Conservation (phyloP, 2,329 filamentous ascomycete genomes). For the Aspergillus calidoustus region DNA sequence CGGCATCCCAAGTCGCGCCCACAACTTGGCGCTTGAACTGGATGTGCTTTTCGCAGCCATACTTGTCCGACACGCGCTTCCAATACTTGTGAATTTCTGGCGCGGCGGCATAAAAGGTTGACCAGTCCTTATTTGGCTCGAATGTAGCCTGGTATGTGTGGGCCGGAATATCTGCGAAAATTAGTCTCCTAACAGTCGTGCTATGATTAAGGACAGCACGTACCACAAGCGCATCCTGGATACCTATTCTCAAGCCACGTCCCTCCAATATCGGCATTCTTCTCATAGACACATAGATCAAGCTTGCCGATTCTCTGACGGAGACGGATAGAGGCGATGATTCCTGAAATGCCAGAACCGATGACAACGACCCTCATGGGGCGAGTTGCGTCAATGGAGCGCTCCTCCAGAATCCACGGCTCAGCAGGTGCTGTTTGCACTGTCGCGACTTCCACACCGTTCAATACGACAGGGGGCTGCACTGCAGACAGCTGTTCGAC, state of each 20-base stretch:
- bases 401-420: conserved; percentile 32
- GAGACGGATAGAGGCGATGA: conserved; percentile 44
- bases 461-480: neutral
- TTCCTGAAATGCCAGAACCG: conserved; percentile 46
- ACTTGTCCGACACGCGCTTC: conserved; percentile 50
- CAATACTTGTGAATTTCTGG: conserved; percentile 57
- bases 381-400: conserved; percentile 39
- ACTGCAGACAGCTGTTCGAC: neutral
- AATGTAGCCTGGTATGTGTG: conserved; percentile 58
- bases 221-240: conserved; percentile 43
- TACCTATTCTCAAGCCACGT: conserved; percentile 44
- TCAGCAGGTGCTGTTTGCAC: neutral
- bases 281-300: conserved; percentile 42
- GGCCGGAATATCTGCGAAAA: conserved; percentile 48
- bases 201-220: conserved; percentile 7
- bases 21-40: conserved; percentile 52
- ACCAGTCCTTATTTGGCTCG: conserved; percentile 54
- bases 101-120: conserved; percentile 53
- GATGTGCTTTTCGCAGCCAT: conserved; percentile 53
- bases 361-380: conserved; percentile 42
- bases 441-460: neutral
- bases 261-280: conserved; percentile 40
- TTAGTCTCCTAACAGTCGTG: neutral
- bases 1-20: conserved; percentile 51
- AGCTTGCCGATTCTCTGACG: conserved; percentile 42